A percentile compares a stretch with the other conserved stretches of the same genome.
These are phyloP conservation scores for Sphagnum fallax DNA, from an alignment of 228 moss, liverwort and hornwort genomes.

Conservation along the genomic window DNA sequence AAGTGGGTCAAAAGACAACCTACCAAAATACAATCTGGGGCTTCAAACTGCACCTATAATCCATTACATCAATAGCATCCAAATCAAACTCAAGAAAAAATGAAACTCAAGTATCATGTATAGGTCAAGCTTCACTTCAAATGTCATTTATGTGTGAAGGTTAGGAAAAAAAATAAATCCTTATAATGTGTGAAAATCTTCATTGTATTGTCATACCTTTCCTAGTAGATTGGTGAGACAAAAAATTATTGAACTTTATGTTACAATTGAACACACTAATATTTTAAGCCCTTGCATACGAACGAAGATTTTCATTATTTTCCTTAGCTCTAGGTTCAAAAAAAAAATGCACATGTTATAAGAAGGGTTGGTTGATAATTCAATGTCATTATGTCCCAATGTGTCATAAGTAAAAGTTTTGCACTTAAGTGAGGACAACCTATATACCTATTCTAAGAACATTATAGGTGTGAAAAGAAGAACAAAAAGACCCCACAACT, in stretches of 20 bases:
- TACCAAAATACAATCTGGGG: slow-evolving; percentile 88
- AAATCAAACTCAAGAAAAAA: not conserved
- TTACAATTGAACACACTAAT: slow-evolving; percentile 92
- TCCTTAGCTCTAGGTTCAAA: too few relatives aligned
- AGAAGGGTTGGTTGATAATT: too few relatives aligned
- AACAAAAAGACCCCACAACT: too few relatives aligned
- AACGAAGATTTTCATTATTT: not conserved
- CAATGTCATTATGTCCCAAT: too few relatives aligned
- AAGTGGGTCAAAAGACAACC: slow-evolving; percentile 18
- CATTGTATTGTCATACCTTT: slow-evolving; percentile 27
- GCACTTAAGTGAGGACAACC: too few relatives aligned
- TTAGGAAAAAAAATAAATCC: too few relatives aligned
- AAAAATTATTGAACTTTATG: slow-evolving; percentile 89
- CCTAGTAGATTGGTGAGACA: slow-evolving; percentile 78
- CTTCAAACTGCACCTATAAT: slow-evolving; percentile 73
- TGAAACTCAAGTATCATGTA: not conserved
- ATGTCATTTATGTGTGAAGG: too few relatives aligned
- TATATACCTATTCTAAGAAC: too few relatives aligned
- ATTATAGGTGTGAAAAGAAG: too few relatives aligned
- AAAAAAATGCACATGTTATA: too few relatives aligned
- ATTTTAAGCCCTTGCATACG: slow-evolving; percentile 66
- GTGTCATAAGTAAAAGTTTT: too few relatives aligned
- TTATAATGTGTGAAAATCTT: too few relatives aligned
- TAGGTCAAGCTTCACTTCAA: not conserved
- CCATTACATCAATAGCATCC: slow-evolving; percentile 4